Percentiles rank a stretch among this genome's conserved stretches.
Evolutionary conservation across 495 filamentous ascomycete species (phyloP).

Genomic region (Mycothermus thermophilus): DNA sequence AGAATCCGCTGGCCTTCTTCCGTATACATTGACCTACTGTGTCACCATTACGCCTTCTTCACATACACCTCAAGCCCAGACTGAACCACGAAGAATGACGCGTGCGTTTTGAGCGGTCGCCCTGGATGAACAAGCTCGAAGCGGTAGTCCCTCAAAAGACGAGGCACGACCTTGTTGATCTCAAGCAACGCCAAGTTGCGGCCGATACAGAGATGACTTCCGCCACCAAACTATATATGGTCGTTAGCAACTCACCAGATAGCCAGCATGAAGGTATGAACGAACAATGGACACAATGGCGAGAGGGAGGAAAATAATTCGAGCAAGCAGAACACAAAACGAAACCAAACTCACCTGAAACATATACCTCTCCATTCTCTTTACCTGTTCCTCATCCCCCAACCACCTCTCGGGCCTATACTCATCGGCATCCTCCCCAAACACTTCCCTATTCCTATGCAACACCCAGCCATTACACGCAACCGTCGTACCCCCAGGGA

Average conservation of each 20-base stretch:
- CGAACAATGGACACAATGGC: too few relatives aligned
- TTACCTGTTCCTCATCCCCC: constrained; percentile 31
- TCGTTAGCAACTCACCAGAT: not conserved
- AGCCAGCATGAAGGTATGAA: not conserved
- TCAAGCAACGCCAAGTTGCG: constrained; percentile 42
- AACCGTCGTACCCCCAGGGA: constrained; percentile 38
- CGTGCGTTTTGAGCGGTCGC: constrained; percentile 31
- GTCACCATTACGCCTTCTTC: constrained; percentile 12
- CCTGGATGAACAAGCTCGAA: constrained; percentile 36
- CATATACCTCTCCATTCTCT: constrained; percentile 37
- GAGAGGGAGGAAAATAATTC: too few relatives aligned
- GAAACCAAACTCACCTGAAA: constrained; percentile 30
- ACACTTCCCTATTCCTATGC: constrained; percentile 39
- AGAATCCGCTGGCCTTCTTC: too few relatives aligned
- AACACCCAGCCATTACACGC: constrained; percentile 43
- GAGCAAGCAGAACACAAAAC: too few relatives aligned
- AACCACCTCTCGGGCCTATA: constrained; percentile 58
- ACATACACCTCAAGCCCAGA: constrained; percentile 34
- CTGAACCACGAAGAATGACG: constrained; percentile 43
- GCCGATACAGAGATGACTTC: constrained; percentile 41
- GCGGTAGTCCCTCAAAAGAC: constrained; percentile 35
- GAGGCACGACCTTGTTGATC: constrained; percentile 42
- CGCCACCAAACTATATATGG: constrained; percentile 34
- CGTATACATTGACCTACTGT: too few relatives aligned
- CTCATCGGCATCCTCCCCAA: constrained; percentile 46